A percentile compares a stretch with the other conserved stretches of the same genome.
Evolutionary conservation across 805 yeast species (phyloP).

Genomic region (Monosporozyma aerobia): DNA sequence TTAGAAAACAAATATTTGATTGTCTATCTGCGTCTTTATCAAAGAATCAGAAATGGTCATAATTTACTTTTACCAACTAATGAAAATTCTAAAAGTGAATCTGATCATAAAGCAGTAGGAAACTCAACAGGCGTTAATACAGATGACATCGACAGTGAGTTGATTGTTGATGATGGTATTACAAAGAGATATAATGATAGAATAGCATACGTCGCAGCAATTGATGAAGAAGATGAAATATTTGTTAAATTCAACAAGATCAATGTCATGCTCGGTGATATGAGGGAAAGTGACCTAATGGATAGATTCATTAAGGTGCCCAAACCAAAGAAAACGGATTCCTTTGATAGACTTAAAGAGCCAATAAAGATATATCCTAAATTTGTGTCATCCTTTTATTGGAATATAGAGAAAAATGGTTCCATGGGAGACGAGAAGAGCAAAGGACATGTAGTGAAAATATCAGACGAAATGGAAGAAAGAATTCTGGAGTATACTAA

Average conservation of each 20-base stretch:
- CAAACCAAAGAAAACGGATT: neutral
- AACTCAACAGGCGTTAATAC: neutral
- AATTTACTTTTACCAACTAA: neutral
- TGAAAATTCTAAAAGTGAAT: neutral
- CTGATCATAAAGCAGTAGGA: neutral
- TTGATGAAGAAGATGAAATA: slow-evolving; percentile 6
- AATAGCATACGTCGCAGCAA: neutral
- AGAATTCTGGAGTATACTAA: slow-evolving; percentile 30
- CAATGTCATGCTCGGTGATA: slow-evolving; percentile 78
- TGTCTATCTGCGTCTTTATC: neutral
- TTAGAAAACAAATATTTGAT: neutral
- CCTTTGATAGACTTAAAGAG: neutral
- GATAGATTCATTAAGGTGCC: slow-evolving; percentile 28
- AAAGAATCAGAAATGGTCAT: neutral
- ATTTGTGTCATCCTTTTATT: slow-evolving; percentile 66
- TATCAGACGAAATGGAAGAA: neutral
- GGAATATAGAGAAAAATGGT: slow-evolving; percentile 42
- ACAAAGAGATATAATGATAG: slow-evolving; percentile 2
- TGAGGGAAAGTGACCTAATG: slow-evolving; percentile 42
- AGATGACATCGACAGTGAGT: slow-evolving; percentile 1
- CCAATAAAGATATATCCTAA: slow-evolving; percentile 41
- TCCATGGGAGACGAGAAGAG: neutral
- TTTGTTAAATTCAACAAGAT: slow-evolving; percentile 40
- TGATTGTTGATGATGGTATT: neutral
- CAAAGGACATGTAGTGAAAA: neutral